Base-by-base conservation (phyloP, 805 yeast species). In the Schwanniomyces vanrijiae region DNA sequence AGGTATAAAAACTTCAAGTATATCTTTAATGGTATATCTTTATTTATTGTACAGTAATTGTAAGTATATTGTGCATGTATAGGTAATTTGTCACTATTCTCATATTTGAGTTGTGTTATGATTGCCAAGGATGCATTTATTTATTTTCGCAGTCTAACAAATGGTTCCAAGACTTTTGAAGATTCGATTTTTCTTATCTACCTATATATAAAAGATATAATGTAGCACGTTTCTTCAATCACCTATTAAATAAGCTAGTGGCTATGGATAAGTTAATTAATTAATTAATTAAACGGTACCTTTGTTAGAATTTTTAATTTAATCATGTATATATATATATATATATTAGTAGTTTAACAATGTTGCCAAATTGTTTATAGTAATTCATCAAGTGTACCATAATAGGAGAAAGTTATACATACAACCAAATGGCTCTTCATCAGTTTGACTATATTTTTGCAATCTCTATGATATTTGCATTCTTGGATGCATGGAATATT, bases 401-500 rank as follows among this genome's bases (percentile, higher is more conserved):
- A 19, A 20, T 25, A 20, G 7, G 20, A 8, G 16, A 31, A 31
- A 9, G 19, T 16, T 6, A 20, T n/a, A 20, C 13, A 13, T 11
- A 19, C 25, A 18, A 37, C 5, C 25, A 13, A 19, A 67, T 70
- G 66, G 66, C 63, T 46, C 66, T 77, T 51, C 78, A 74, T 47
- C 81, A 83, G 56, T 86, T 82, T 58, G 88, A 84, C 64, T 85
- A 84, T 59, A 73, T 86, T 60, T 81, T 86, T 60, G 91, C 89
- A 14, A 75, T 84, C 50, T 81, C 81, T 37, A 75, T 84, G 76
- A 64, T 85, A 50, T 84, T 85, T 65, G 90, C 89, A 49, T 83
- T 83, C 71, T 70, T 86, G 55, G 90, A 86, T 66, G 91, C 90
- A 3, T 86, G 82, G 77, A 85, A 84, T 62, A 85, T 84, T 55